Base-by-base conservation (phyloP, 768 basidiomycete species). In the Boletus reticuloceps region DNA sequence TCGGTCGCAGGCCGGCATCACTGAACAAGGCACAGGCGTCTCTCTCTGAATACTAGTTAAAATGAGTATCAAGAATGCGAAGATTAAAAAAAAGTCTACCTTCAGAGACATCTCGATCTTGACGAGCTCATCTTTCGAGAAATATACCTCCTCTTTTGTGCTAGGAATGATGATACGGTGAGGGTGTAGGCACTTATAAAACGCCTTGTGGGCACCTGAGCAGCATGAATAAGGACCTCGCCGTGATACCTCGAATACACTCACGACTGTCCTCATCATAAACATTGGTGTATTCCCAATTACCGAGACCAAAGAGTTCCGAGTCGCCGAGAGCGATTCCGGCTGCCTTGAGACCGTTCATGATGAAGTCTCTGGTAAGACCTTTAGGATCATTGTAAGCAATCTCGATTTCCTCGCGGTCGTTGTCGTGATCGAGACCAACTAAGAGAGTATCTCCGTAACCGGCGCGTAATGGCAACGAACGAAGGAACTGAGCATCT, bases 61-160 rank as follows among this genome's bases (percentile, higher is more conserved):
- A 6, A 20, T 61, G 7, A 63, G 36, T 19, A 51, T 19, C 14
- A 36, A 37, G 2, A 10, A 47, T 41, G 14, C n/a, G 6, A 6
- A 1, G 10, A n/a, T 6, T 25, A 5, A 8, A 13, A 47, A 7
- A n/a, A 6, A 6, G 12, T 72, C 46, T 61, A 92, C 94, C 82
- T 98, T 99, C 69, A 86, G 77, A 39, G 92, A 94, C 60, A 86
- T 80, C 67, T 98, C 97, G 41, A 98, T 84, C 59, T 89, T 85
- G 58, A 99, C 66, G 29, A 87, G 74, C 69, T 99, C 97, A 55
- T 82, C 84, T 54, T 86, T 72, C 8, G 75, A 69, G 64, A 99
- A 89, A 10, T 66, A 59, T 42, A 89, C 67, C 14, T 72, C 68
- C 42, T 76, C 67, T 13, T 77, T 60, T 9, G 70, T 75, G 3